Conservation (phyloP, 192 early-diverging fungal genomes). For the Podila horticola region DNA sequence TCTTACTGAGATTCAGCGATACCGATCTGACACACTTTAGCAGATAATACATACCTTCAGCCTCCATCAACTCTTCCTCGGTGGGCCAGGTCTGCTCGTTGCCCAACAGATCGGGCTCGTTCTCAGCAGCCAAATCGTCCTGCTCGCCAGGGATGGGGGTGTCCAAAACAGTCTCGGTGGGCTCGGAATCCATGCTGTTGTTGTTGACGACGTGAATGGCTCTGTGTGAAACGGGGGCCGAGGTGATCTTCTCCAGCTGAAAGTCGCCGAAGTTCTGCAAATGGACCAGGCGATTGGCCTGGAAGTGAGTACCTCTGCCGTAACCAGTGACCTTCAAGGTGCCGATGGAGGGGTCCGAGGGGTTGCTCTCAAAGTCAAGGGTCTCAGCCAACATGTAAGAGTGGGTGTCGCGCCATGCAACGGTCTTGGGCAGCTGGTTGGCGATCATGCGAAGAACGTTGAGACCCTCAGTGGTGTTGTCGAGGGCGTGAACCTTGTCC, state of each 20-base stretch:
- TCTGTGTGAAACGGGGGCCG: conserved; percentile 27
- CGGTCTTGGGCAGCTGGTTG: conserved; percentile 77
- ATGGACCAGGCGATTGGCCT: conserved; percentile 92
- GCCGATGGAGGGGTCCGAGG: conserved; percentile 63
- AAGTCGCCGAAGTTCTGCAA: conserved; percentile 95
- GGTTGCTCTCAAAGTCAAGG: conserved; percentile 72
- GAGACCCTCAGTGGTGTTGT: conserved; percentile 67
- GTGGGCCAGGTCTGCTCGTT: conserved; percentile 99
- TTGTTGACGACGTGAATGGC: conserved; percentile 34
- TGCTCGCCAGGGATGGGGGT: conserved; percentile 72
- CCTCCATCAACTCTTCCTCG: conserved; percentile 90
- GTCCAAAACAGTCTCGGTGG: conserved; percentile 67
- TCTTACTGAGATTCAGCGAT: neutral
- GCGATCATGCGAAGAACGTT: conserved; percentile 82
- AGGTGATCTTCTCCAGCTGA: conserved; percentile 79
- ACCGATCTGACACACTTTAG: neutral
- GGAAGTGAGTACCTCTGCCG: conserved; percentile 84
- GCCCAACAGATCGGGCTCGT: conserved; percentile 87
- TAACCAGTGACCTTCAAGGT: conserved; percentile 87
- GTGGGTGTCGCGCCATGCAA: conserved; percentile 88
- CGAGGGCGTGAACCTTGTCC: conserved; percentile 74
- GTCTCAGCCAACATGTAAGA: conserved; percentile 89
- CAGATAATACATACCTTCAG: conserved; percentile 60
- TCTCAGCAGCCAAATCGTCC: conserved; percentile 87
- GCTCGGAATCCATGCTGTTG: conserved; percentile 59